Conservation (phyloP, 352 stramenopile species). For the Phytophthora hybrid region DNA sequence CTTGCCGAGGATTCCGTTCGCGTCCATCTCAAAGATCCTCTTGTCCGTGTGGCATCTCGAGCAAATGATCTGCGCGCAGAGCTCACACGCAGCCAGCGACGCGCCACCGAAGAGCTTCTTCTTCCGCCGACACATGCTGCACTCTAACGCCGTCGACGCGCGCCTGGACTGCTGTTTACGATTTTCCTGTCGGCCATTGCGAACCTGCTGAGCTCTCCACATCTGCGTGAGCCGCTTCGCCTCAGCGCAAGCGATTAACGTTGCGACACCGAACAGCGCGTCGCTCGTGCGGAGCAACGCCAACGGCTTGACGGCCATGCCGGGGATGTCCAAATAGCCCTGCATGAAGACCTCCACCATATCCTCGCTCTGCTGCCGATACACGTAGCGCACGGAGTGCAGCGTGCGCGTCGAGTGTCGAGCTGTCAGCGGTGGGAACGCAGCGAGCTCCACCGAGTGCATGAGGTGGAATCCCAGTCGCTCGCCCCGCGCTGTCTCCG, state of each 20-base stretch:
- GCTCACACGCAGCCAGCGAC: constrained; percentile 37
- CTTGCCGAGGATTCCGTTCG: constrained; percentile 22
- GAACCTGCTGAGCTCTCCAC: constrained; percentile 28
- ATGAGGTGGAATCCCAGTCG: constrained; percentile 51
- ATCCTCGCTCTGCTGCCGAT: constrained; percentile 55
- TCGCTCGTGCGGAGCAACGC: constrained; percentile 39
- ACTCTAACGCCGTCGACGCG: constrained; percentile 33
- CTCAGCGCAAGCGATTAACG: constrained; percentile 53
- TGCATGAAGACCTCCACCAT: constrained; percentile 63
- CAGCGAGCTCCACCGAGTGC: constrained; percentile 44
- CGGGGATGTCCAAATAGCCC: constrained; percentile 36
- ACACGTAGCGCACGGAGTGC: constrained; percentile 44
- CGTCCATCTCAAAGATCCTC: constrained; percentile 44
- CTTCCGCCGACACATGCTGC: constrained; percentile 47
- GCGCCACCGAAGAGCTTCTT: constrained; percentile 42
- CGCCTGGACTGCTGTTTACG: constrained; percentile 25
- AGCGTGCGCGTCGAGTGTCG: constrained; percentile 21
- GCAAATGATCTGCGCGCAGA: constrained; percentile 44
- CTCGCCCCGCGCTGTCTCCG: constrained; percentile 41
- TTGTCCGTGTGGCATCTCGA: constrained; percentile 41
- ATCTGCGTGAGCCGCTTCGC: constrained; percentile 58
- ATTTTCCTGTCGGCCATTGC: constrained; percentile 22
- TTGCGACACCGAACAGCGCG: constrained; percentile 45
- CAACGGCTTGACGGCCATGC: constrained; percentile 26
- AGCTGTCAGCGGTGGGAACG: constrained; percentile 41